phyloP scores from a whole-genome alignment of 257 asterid species.

The Gentiana macrophylla region DNA sequence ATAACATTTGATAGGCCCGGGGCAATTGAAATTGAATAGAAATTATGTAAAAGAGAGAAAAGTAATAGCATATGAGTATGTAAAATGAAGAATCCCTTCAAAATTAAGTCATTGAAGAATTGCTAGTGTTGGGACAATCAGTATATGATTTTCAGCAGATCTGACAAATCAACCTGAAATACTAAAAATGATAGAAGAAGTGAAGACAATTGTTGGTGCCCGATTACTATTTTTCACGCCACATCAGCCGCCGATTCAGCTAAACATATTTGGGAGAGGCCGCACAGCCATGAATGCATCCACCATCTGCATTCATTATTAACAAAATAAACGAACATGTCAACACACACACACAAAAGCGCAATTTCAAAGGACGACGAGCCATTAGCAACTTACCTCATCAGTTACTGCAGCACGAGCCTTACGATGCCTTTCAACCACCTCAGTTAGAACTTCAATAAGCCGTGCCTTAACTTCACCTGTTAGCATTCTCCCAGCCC shows the following conservation, averaged over 20 bases:
- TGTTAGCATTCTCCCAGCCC: slow-evolving; percentile 83
- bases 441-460: slow-evolving; percentile 54
- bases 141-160: too few relatives aligned
- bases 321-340: neutral
- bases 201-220: too few relatives aligned
- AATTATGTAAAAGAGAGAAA: too few relatives aligned
- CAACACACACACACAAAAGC: neutral
- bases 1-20: too few relatives aligned
- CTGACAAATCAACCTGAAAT: too few relatives aligned
- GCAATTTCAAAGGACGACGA: neutral
- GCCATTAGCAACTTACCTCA: slow-evolving; percentile 41
- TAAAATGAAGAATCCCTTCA: too few relatives aligned
- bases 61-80: too few relatives aligned
- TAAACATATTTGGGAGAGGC: slow-evolving; percentile 79
- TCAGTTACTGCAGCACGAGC: slow-evolving; percentile 91
- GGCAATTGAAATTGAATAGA: too few relatives aligned
- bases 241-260: slow-evolving; percentile 12
- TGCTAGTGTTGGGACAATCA: too few relatives aligned
- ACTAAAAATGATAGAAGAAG: too few relatives aligned
- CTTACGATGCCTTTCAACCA: slow-evolving; percentile 73
- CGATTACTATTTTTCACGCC: too few relatives aligned
- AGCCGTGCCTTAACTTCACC: slow-evolving; percentile 84
- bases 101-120: too few relatives aligned
- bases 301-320: slow-evolving; percentile 53
- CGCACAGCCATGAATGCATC: slow-evolving; percentile 87